These are phyloP conservation scores for Moesziomyces sp. DNA, from an alignment of 1,284 basidiomycete species.

Conservation along the genomic window DNA sequence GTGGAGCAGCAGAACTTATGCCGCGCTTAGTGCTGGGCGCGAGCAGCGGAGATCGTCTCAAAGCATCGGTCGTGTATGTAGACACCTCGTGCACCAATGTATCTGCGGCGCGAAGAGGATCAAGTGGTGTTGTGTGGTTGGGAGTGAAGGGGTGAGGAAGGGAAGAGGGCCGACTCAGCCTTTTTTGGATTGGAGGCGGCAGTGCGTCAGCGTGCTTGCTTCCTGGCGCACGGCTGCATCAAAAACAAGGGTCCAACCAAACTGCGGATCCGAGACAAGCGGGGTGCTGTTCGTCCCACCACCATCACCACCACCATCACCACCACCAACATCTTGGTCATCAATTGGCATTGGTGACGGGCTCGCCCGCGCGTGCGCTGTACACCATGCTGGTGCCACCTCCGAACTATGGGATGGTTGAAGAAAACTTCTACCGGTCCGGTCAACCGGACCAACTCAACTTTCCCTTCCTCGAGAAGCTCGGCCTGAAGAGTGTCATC, in stretches of 20 bases:
- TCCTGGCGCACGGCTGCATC: conserved; percentile 3
- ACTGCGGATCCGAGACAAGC: conserved; percentile 10
- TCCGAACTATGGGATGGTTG: conserved; percentile 72
- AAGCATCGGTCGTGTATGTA: no score
- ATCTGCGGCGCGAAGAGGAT: no score
- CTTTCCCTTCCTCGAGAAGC: conserved; percentile 72
- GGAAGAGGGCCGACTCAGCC: conserved; percentile 2
- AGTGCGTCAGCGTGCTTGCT: conserved; percentile 23
- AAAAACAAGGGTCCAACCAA: conserved; percentile 8
- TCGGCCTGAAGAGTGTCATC: conserved; percentile 70
- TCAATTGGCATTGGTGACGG: not conserved
- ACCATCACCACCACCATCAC: not conserved
- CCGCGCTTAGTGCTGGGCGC: not conserved
- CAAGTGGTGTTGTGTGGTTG: no score
- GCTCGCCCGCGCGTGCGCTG: not conserved
- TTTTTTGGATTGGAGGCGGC: not conserved
- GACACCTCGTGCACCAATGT: no score
- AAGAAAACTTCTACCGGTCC: conserved; percentile 72
- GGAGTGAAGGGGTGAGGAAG: not conserved
- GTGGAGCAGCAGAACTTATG: not conserved
- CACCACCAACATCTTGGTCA: not conserved
- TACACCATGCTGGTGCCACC: conserved; percentile 70
- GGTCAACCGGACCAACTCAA: conserved; percentile 72
- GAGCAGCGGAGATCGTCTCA: not conserved
- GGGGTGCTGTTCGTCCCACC: not conserved